Percentiles rank a stretch among this genome's conserved stretches.
phyloP scores from a whole-genome alignment of 2,329 filamentous ascomycete genomes.

The Torrubiellomyces zombiae region DNA sequence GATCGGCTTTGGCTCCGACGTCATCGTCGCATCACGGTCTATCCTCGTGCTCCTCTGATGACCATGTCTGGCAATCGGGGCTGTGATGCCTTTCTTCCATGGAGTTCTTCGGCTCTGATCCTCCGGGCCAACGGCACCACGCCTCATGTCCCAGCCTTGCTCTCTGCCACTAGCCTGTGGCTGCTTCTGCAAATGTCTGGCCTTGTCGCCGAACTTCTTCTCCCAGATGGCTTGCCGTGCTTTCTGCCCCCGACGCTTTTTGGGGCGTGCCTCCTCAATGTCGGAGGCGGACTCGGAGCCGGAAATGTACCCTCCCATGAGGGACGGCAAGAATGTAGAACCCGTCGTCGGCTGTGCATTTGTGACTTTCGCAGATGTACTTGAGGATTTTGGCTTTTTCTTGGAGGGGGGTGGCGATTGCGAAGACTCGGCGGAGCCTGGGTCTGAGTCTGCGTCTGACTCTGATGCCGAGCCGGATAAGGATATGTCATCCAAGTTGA shows the following conservation, averaged over 20 bases:
- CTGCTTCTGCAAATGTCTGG: constrained; percentile 43
- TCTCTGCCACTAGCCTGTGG: constrained; percentile 21
- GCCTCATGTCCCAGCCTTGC: constrained; percentile 40
- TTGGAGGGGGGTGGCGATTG: constrained; percentile 13
- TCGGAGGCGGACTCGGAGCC: constrained; percentile 56
- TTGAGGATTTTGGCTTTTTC: constrained; percentile 7
- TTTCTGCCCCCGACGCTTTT: constrained; percentile 65
- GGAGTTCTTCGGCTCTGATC: constrained; percentile 22
- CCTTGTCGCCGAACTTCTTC: constrained; percentile 58
- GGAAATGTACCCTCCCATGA: constrained; percentile 68
- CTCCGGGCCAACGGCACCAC: constrained; percentile 32
- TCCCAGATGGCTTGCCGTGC: constrained; percentile 67
- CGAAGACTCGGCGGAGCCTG: constrained; percentile 10
- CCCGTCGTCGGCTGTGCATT: constrained; percentile 8
- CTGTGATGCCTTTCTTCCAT: constrained; percentile 35
- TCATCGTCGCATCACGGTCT: constrained; percentile 5
- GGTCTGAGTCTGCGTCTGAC: constrained; percentile 11
- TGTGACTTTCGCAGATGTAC: constrained; percentile 4
- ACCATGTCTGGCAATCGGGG: constrained; percentile 13
- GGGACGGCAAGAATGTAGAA: constrained; percentile 54
- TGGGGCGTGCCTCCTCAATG: constrained; percentile 41
- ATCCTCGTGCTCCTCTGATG: constrained; percentile 2
- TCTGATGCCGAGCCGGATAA: constrained; percentile 16
- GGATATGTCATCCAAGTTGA: constrained; percentile 23
- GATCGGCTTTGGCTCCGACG: constrained; percentile 13